Evolutionary conservation across 345 rosid species (phyloP), one percentile per base, ranked within the genome.

Genomic region (Anastatica hierochuntica): DNA sequence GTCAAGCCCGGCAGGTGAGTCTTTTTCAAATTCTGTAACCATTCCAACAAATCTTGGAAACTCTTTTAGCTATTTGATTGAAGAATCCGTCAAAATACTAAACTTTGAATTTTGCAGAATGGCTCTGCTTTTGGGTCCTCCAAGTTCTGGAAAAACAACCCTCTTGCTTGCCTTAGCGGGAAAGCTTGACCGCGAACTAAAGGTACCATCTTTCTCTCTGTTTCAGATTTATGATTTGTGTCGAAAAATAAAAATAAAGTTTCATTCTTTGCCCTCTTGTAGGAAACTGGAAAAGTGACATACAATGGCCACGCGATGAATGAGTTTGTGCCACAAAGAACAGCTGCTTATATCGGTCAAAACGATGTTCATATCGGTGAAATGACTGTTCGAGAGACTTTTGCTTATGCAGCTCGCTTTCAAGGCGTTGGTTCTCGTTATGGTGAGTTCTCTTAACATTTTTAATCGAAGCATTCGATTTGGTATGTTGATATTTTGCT

Each of bases 71-170:
- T 52, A 16, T 33, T 20, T 14, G 11, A 50, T 19, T 52, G 34
- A n/a, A 27, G 21, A 36, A 10, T 21, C n/a, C 58, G 3, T 16
- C 40, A 35, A 36, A 34, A 16, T 35, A 45, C 1, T 3, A 46
- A 35, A 16, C 24, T 26, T 40, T 42, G 58, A 35, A 46, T 18
- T 49, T 3, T 34, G 1, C 58, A 87, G 94, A 55, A 69, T 80
- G 83, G 70, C 94, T 38, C 44, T 88, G 76, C 90, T 88, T 24
- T 63, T 88, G 72, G 96, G 96, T 41, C 96, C 96, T 55, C 94
- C 94, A 35, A 63, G 82, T 56, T 82, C 96, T 26, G 96, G 96
- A 6, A 88, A 88, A 72, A 88, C 94, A 4, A 78, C 90, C 0
- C 85, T 87, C 2, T 34, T 87, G 66, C 68, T 84, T 71, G 88